phyloP scores from a whole-genome alignment of 73 alveolate genomes.

The Paraurostyla sp. region DNA sequence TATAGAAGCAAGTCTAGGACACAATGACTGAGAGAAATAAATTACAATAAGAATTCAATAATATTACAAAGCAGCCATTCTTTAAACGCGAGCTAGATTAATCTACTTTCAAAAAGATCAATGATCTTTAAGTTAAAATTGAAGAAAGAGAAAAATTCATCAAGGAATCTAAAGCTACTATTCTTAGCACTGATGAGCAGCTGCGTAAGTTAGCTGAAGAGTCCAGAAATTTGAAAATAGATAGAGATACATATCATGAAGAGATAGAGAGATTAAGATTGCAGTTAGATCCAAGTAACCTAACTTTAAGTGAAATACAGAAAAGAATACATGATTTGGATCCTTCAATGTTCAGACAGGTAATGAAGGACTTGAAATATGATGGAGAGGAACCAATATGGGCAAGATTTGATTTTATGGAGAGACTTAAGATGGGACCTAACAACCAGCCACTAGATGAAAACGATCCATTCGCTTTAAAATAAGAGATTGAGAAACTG shows the following conservation, averaged over 20 bases:
- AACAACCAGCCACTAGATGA: constrained; percentile 80
- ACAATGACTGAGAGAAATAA: constrained; percentile 12
- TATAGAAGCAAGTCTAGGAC: constrained; percentile 1
- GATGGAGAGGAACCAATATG: constrained; percentile 89
- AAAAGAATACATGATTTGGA: constrained; percentile 55
- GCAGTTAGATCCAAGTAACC: constrained; percentile 52
- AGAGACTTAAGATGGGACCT: constrained; percentile 85
- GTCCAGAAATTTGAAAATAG: background rate
- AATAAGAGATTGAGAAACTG: constrained; percentile 90
- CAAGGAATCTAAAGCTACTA: constrained; percentile 32
- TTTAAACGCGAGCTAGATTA: constrained; percentile 33
- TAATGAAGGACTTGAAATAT: constrained; percentile 69
- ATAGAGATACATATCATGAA: constrained; percentile 26
- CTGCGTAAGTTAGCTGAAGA: constrained; percentile 4
- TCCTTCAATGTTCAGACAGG: constrained; percentile 70
- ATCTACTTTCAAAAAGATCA: constrained; percentile 20
- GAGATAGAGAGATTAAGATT: constrained; percentile 56
- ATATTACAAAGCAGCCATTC: constrained; percentile 46
- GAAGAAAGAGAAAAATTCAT: constrained; percentile 37
- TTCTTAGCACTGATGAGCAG: constrained; percentile 1
- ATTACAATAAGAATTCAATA: background rate
- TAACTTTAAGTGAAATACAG: constrained; percentile 31
- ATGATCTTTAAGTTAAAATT: background rate
- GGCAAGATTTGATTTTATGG: constrained; percentile 92
- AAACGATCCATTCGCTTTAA: constrained; percentile 66